Base-by-base conservation (phyloP, 1,139 yeast genomes). In the Zygoascus meyerae region DNA sequence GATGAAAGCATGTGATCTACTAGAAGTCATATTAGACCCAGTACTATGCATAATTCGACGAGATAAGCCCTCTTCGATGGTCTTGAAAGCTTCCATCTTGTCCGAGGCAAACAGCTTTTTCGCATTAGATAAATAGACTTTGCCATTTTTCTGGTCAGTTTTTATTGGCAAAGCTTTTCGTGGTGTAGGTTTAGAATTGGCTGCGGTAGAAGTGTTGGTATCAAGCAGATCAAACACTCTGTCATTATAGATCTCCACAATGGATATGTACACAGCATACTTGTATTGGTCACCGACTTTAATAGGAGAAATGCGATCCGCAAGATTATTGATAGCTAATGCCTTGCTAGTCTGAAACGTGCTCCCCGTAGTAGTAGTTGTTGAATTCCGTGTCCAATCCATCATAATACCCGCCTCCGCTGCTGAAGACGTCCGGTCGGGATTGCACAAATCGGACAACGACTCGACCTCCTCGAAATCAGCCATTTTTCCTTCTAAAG, bases 1-100 rank as follows among this genome's bases (percentile, higher is more conserved):
- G 2, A 67, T 58, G 44, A 71, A 66, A 6, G 72, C 64, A 53
- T 71, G 75, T 0, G 74, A 70, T 45, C 75, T 59, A 28, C 68
- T 61, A 9, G 69, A 65, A 1, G 55, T 51, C 17, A 53, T 44
- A 46, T 68, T 68, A 42, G 65, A 53, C 15, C 62, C 66, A 1
- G 71, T 67, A 2, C 67, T 52, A 37, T 64, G 60, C 18, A 65
- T 64, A 15, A 60, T 54, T 29, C 70, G 57, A 9, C 50, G 45
- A 10, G 57, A 46, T 31, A 58, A 55, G 1, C 68, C 67, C 37
- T 52, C 54, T 15, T 61, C 64, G 9, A 64, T 46, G 5, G 62
- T 56, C 26, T 53, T 47, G 42, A 50, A 58, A 1, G 67, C 67
- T 44, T 63, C 66, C 15, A 53, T 54, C 12, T 47, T 43, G 28